phyloP scores from a whole-genome alignment of 768 basidiomycete species.

The Calvatia gigantea region DNA sequence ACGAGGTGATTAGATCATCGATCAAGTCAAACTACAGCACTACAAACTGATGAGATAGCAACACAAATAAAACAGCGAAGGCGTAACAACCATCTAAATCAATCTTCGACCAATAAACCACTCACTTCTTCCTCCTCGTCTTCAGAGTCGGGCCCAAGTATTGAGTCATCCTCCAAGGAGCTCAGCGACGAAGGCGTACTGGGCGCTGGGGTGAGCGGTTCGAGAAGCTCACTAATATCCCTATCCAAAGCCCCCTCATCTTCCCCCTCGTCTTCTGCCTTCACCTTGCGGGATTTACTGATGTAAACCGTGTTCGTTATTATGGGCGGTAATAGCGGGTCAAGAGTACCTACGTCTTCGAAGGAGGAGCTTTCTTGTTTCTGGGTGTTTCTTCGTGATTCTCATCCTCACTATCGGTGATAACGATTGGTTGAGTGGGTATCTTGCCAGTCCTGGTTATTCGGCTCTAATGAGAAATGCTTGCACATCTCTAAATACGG shows the following conservation, averaged over 20 bases:
- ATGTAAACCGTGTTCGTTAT: neutral
- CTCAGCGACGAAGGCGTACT: conserved; percentile 15
- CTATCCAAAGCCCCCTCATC: conserved; percentile 24
- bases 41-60: no score
- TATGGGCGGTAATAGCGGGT: neutral
- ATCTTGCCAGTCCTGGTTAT: conserved; percentile 37
- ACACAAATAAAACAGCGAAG: no score
- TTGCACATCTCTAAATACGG: neutral
- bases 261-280: conserved; percentile 22
- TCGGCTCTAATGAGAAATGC: neutral
- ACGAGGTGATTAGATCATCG: no score
- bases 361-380: neutral
- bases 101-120: conserved; percentile 37
- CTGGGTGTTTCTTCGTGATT: neutral
- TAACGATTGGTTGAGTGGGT: conserved; percentile 26
- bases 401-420: conserved; percentile 35
- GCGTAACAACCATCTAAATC: no score
- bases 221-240: conserved; percentile 37
- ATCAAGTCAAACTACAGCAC: neutral
- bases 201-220: conserved; percentile 17
- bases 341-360: neutral
- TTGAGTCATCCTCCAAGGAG: conserved; percentile 38
- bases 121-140: conserved; percentile 56
- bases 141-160: conserved; percentile 38
- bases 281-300: neutral